A percentile compares a stretch with the other conserved stretches of the same genome.
phyloP scores from a whole-genome alignment of 768 basidiomycete genomes.

The Postia placenta region DNA sequence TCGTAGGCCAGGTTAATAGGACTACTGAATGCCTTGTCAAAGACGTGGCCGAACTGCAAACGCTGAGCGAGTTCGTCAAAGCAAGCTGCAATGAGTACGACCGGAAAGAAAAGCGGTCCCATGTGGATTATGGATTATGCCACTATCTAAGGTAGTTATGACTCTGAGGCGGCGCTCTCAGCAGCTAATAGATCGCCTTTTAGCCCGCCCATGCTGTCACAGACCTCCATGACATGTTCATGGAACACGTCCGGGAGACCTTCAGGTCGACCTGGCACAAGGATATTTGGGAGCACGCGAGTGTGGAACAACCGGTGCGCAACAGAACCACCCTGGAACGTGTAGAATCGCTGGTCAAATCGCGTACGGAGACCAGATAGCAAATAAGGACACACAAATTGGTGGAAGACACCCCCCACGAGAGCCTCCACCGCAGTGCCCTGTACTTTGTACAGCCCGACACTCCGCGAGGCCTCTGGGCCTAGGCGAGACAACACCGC shows the following conservation, averaged over 20 bases:
- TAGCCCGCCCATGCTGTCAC: slow-evolving; percentile 45
- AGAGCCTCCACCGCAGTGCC: slow-evolving; percentile 74
- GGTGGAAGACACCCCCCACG: slow-evolving; percentile 70
- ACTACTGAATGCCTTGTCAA: no score
- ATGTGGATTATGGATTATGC: no score
- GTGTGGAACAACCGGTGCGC: slow-evolving; percentile 38
- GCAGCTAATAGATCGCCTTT: slow-evolving; percentile 18
- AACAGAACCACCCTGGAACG: slow-evolving; percentile 31
- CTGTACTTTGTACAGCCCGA: slow-evolving; percentile 72
- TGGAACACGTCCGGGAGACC: slow-evolving; percentile 40
- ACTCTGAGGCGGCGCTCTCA: neutral
- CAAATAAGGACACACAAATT: slow-evolving; percentile 54
- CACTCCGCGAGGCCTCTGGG: slow-evolving; percentile 24
- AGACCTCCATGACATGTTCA: slow-evolving; percentile 36
- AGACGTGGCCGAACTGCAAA: no score
- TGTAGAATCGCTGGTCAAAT: neutral
- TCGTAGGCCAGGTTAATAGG: no score
- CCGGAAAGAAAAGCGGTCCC: no score
- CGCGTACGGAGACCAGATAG: neutral
- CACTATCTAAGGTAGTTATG: no score
- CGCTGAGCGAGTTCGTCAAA: no score
- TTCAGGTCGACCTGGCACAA: slow-evolving; percentile 20
- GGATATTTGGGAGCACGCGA: slow-evolving; percentile 32
- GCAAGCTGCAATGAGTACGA: no score
- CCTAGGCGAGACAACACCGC: slow-evolving; percentile 1